These are phyloP conservation scores for Phalaenopsis aphrodite DNA, from an alignment of 106 monocot genomes.

Conservation along the genomic window DNA sequence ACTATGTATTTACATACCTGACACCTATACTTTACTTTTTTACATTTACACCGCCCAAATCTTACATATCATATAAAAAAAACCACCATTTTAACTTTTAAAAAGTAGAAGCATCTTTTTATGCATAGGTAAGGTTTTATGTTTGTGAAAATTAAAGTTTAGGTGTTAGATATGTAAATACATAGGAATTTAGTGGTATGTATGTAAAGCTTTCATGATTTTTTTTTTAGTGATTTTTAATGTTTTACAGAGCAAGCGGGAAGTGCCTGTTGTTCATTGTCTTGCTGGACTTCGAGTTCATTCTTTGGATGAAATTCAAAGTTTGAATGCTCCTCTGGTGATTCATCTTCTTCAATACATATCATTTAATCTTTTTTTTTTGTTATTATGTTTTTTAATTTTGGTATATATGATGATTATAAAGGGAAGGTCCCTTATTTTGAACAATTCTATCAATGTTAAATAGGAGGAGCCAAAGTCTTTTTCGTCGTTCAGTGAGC, in stretches of 20 bases:
- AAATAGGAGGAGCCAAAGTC: conserved; percentile 46
- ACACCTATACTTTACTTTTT: no score
- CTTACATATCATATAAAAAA: no score
- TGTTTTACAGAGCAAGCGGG: conserved; percentile 34
- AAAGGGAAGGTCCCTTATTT: not conserved
- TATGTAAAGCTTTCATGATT: no score
- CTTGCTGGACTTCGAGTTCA: conserved; percentile 57
- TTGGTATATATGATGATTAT: not conserved
- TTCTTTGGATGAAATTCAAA: conserved; percentile 42
- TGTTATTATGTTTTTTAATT: not conserved
- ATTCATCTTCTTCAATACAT: not conserved
- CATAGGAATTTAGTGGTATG: no score
- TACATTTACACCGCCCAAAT: no score
- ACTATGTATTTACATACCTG: no score
- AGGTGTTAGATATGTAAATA: no score
- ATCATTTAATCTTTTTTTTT: not conserved
- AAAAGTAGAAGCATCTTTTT: no score
- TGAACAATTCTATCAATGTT: conserved; percentile 3
- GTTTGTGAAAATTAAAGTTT: no score
- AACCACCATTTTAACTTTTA: no score
- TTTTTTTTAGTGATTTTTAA: not conserved
- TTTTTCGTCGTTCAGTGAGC: conserved; percentile 73
- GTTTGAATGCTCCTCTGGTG: conserved; percentile 52
- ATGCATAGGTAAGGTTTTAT: no score
- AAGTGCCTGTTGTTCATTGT: conserved; percentile 49